A percentile compares a stretch with the other conserved stretches of the same genome.
Evolutionary conservation across 2,329 filamentous ascomycete genomes (phyloP).

Genomic region (Diaporthe vexans): DNA sequence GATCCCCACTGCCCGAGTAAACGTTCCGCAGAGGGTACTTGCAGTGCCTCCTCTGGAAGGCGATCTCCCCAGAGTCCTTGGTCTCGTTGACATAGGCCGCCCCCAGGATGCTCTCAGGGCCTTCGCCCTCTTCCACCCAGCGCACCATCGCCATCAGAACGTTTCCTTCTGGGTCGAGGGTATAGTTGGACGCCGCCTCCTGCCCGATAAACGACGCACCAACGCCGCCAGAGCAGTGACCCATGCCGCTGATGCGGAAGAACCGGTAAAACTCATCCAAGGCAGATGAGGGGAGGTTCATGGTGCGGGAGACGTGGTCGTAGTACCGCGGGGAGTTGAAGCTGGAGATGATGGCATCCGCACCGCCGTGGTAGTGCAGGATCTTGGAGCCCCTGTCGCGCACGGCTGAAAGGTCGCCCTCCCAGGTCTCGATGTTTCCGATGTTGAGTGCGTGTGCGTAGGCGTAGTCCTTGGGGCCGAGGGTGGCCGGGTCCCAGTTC

Average conservation of each 20-base stretch:
- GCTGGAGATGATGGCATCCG: slow-evolving; percentile 59
- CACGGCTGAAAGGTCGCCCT: slow-evolving; percentile 55
- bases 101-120: slow-evolving; percentile 56
- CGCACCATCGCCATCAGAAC: slow-evolving; percentile 59
- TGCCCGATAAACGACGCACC: slow-evolving; percentile 55
- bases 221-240: slow-evolving; percentile 62
- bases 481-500: slow-evolving; percentile 55
- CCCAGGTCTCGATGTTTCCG: slow-evolving; percentile 45
- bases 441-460: slow-evolving; percentile 43
- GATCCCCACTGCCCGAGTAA: slow-evolving; percentile 49
- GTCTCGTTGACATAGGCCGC: slow-evolving; percentile 51
- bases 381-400: slow-evolving; percentile 58
- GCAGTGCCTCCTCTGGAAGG: slow-evolving; percentile 53
- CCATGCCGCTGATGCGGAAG: slow-evolving; percentile 67
- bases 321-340: slow-evolving; percentile 63
- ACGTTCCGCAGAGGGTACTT: slow-evolving; percentile 52
- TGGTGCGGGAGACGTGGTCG: slow-evolving; percentile 59
- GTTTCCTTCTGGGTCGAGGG: slow-evolving; percentile 55
- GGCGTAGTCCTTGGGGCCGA: slow-evolving; percentile 55
- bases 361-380: slow-evolving; percentile 60
- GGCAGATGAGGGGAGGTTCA: slow-evolving; percentile 51
- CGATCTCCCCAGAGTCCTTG: slow-evolving; percentile 45
- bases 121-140: slow-evolving; percentile 60
- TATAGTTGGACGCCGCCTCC: slow-evolving; percentile 45
- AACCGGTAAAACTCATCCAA: slow-evolving; percentile 63